A percentile compares a stretch with the other conserved stretches of the same genome.
Evolutionary conservation across 169 alveolate species (phyloP).

Genomic region (Plasmodium chabaudi): DNA sequence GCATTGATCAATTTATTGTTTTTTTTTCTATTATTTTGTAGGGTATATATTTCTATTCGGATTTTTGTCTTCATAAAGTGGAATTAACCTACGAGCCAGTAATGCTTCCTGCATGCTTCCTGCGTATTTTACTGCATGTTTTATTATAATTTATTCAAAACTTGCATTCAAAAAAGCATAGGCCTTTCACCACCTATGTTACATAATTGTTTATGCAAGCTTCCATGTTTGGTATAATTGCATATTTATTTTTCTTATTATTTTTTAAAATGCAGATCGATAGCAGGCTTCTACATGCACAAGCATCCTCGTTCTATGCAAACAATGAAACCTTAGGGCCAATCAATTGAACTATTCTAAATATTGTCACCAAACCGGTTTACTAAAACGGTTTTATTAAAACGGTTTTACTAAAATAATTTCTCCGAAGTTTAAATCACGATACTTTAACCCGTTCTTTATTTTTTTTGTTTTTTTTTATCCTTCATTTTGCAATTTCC

Average conservation of each 20-base stretch:
- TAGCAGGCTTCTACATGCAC: conserved; percentile 1
- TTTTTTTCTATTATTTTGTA: not conserved
- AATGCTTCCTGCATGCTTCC: not conserved
- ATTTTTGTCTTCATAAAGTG: conserved; percentile 46
- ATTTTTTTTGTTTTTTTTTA: conserved; percentile 4
- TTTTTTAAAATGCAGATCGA: conserved; percentile 17
- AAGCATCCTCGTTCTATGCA: conserved; percentile 13
- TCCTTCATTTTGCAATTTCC: not conserved
- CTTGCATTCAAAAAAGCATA: too few species aligned
- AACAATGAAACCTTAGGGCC: conserved; percentile 10
- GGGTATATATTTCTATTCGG: conserved; percentile 28
- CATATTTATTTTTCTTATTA: not conserved
- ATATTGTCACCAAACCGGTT: not conserved
- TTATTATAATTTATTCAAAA: too few species aligned
- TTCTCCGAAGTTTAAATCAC: not conserved
- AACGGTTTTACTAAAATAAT: not conserved
- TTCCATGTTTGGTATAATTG: too few species aligned
- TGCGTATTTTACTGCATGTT: too few species aligned
- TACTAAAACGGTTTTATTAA: not conserved
- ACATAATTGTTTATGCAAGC: not conserved
- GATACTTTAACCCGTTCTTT: not conserved
- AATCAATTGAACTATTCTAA: not conserved
- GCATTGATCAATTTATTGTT: not conserved
- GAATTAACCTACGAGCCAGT: conserved; percentile 45
- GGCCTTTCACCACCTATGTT: too few species aligned